Base-by-base conservation (phyloP, 306 rosid species). In the Alnus glutinosa region DNA sequence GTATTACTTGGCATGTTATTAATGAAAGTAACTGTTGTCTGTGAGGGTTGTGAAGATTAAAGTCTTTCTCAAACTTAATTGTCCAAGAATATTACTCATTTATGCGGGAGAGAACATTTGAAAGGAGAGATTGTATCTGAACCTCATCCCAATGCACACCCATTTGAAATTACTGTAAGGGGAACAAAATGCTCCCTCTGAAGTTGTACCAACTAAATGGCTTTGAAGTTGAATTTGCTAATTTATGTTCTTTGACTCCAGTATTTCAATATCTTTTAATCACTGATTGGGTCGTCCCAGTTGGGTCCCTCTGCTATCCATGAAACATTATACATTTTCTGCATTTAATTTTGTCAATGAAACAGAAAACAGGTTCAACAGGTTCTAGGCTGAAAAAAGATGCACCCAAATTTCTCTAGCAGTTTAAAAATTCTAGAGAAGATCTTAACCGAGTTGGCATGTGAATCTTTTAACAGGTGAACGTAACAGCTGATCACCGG, bases 401-500 rank as follows among this genome's bases (percentile, higher is more conserved):
- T 23, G 28, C 46, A 64, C 70, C 70, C 14, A 63, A 30, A 63
- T 5, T n/a, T 68, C 13, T 59, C 16, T 28, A 19, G 66, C 28
- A 59, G 64, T 58, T 49, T 49, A 8, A 59, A 59, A 59, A 19
- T 59, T 59, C 14, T 28, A 11, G 37, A 28, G 14, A 59, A 59
- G 66, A 28, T 28, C 66, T 59, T 23, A 8, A 74, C 50, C 32
- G 15, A 51, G 77, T 48, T 77, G 70, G 55, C n/a, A 47, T 63
- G 19, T 77, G 75, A 50, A 75, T 71, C 55, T 75, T 71, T 89
- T 85, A 67, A 80, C 92, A 93, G 98, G 98, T 93, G 87, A 93
- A 93, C 75, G 98, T 93, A 74, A 93, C 98, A 1, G 94, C 94
- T 36, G 98, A 93, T 89, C 98, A 93, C 90, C 89, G 97, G 68